Conservation (phyloP, 2,329 filamentous ascomycete genomes). For the Sclerotinia trifoliorum region DNA sequence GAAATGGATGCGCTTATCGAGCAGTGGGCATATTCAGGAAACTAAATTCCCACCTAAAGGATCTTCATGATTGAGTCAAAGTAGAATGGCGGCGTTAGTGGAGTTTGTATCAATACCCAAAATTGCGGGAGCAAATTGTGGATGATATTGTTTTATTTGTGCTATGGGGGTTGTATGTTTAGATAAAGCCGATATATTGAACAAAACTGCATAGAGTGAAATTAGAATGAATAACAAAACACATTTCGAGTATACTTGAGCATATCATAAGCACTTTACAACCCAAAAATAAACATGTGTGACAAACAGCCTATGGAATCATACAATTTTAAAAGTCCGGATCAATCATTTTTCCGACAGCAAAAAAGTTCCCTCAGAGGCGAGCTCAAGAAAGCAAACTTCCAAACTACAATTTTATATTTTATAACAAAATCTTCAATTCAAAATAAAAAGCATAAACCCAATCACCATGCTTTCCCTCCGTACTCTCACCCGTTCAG, state of each 20-base stretch:
- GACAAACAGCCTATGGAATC: conserved; percentile 9
- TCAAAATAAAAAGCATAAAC: conserved; percentile 17
- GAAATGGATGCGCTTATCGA: conserved; percentile 72
- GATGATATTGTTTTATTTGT: conserved; percentile 8
- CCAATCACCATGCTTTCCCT: conserved; percentile 62
- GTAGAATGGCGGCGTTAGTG: conserved; percentile 22
- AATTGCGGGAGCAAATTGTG: conserved; percentile 19
- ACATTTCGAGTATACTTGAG: not conserved
- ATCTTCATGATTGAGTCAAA: conserved; percentile 32
- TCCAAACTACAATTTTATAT: conserved; percentile 8
- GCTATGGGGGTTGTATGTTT: not conserved
- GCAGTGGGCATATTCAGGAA: conserved; percentile 61
- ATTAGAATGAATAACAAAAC: not conserved
- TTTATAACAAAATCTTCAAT: conserved; percentile 23
- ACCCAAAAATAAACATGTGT: not conserved
- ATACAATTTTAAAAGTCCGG: conserved; percentile 9
- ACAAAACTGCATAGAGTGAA: not conserved
- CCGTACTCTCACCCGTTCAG: conserved; percentile 62
- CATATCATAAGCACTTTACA: not conserved
- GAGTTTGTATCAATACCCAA: conserved; percentile 28
- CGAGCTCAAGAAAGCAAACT: conserved; percentile 20
- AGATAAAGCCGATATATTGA: not conserved
- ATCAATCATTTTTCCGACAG: conserved; percentile 25
- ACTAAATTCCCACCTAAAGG: conserved; percentile 77
- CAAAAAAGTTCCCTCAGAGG: conserved; percentile 24